phyloP scores from a whole-genome alignment of 371 early-diverging fungal genomes.

The Rhizopus delemar region DNA sequence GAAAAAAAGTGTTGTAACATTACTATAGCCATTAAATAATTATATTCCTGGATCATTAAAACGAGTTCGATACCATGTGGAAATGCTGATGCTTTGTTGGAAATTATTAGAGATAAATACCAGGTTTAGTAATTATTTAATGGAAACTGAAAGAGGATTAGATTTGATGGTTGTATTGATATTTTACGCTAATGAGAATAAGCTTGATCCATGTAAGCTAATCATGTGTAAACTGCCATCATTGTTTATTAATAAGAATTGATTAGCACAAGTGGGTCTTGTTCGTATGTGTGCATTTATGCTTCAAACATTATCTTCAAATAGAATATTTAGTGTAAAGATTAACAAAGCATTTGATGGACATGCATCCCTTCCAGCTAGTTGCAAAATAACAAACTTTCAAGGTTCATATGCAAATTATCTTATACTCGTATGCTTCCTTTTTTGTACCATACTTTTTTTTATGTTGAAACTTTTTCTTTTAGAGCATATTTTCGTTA shows the following conservation, averaged over 20 bases:
- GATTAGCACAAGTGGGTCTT: conserved; percentile 69
- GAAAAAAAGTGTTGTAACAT: background rate
- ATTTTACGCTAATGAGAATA: conserved; percentile 67
- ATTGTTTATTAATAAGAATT: too few relatives aligned
- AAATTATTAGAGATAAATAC: conserved; percentile 68
- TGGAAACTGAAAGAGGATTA: conserved; percentile 73
- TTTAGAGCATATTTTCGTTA: conserved; percentile 70
- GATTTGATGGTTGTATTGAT: conserved; percentile 66
- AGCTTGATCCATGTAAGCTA: conserved; percentile 58
- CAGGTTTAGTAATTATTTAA: conserved; percentile 70
- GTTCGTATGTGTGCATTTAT: conserved; percentile 81
- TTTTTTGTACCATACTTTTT: too few relatives aligned
- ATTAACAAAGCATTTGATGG: conserved; percentile 78
- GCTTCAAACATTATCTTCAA: conserved; percentile 81
- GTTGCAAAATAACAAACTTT: conserved; percentile 71
- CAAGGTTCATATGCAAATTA: conserved; percentile 85
- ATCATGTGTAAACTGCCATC: too few relatives aligned
- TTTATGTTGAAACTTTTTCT: too few relatives aligned
- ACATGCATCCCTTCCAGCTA: conserved; percentile 64
- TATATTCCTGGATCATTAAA: conserved; percentile 72
- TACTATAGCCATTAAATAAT: conserved; percentile 60
- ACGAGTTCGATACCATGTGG: conserved; percentile 55
- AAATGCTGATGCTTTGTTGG: conserved; percentile 79
- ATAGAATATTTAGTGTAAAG: conserved; percentile 75
- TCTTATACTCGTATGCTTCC: conserved; percentile 60